A percentile compares a stretch with the other conserved stretches of the same genome.
Evolutionary conservation across 345 rosid genomes (phyloP).

Genomic region (Tarenaya hassleriana): DNA sequence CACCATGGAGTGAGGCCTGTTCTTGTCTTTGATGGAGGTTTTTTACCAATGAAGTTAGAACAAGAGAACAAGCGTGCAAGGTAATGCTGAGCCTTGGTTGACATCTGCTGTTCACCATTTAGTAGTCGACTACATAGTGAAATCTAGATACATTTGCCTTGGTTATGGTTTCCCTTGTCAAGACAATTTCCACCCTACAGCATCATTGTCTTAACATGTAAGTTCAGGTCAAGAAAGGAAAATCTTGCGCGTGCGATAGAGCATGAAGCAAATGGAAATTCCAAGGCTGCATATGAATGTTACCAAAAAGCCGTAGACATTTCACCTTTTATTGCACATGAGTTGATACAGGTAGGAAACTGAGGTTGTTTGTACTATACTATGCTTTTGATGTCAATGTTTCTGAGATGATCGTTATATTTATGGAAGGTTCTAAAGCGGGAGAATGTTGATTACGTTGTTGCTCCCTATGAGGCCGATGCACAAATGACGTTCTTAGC

Average conservation of each 20-base stretch:
- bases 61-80: conserved; percentile 97
- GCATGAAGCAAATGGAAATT: conserved; percentile 76
- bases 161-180: conserved; percentile 2
- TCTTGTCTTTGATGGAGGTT: conserved; percentile 91
- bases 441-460: conserved; percentile 64
- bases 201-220: conserved; percentile 5
- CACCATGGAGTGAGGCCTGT: conserved; percentile 82
- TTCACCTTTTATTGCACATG: conserved; percentile 84
- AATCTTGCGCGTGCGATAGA: conserved; percentile 78
- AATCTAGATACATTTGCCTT: too few relatives aligned
- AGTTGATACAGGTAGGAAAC: conserved; percentile 63
- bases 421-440: conserved; percentile 61
- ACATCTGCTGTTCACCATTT: too few relatives aligned
- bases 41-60: conserved; percentile 86
- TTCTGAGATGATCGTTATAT: conserved; percentile 14
- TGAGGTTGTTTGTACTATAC: not conserved
- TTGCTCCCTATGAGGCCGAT: conserved; percentile 98
- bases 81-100: conserved; percentile 26
- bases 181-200: not conserved
- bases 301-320: conserved; percentile 94
- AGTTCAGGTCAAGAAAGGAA: conserved; percentile 71
- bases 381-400: conserved; percentile 4
- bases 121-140: too few relatives aligned
- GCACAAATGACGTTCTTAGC: conserved; percentile 96
- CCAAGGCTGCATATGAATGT: conserved; percentile 80